Conservation (phyloP, 164 flowering plant genomes). For the Berberis thunbergii region DNA sequence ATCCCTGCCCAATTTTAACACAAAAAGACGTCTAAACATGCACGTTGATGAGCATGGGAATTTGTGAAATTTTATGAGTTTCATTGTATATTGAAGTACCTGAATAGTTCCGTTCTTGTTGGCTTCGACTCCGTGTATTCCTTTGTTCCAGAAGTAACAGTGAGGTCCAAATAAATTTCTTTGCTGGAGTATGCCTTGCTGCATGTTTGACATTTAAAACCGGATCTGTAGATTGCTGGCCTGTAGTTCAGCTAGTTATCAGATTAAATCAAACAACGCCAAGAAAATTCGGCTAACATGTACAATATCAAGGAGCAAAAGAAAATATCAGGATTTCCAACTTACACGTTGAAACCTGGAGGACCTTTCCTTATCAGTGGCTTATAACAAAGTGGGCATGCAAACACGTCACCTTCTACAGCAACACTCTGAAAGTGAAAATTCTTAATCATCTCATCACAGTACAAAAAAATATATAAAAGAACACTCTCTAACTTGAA, state of each 20-base stretch:
- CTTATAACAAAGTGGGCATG: conserved; percentile 84
- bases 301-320: neutral
- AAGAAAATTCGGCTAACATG: neutral
- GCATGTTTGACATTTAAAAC: conserved; percentile 73
- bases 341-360: conserved; percentile 85
- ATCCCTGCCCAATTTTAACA: too few relatives aligned
- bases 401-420: conserved; percentile 40
- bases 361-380: conserved; percentile 84
- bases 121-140: conserved; percentile 61
- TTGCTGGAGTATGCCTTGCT: conserved; percentile 79
- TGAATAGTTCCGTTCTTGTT: conserved; percentile 65
- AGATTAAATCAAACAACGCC: neutral
- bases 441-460: neutral
- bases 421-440: conserved; percentile 31
- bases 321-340: conserved; percentile 8
- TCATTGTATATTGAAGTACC: conserved; percentile 25
- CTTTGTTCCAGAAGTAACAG: conserved; percentile 68
- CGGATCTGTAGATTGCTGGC: conserved; percentile 85
- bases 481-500: too few relatives aligned
- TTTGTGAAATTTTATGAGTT: too few relatives aligned
- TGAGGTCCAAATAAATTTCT: conserved; percentile 69
- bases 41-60: too few relatives aligned
- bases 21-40: too few relatives aligned
- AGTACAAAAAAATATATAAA: neutral
- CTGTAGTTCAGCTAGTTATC: conserved; percentile 27